These are phyloP conservation scores for Solanum stenotomum DNA, from an alignment of 257 asterid species.

Conservation along the genomic window DNA sequence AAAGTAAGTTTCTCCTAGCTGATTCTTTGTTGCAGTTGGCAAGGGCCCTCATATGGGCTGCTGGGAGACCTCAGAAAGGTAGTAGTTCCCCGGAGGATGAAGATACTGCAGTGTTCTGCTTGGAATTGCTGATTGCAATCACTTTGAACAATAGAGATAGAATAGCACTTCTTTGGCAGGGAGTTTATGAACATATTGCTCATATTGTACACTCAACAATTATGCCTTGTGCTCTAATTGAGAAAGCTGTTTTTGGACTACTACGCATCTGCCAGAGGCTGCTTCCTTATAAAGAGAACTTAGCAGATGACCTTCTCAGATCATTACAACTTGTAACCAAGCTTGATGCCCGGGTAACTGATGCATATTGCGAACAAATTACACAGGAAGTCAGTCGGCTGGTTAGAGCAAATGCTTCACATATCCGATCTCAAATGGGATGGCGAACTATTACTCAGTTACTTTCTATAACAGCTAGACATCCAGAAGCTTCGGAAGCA, in stretches of 20 bases:
- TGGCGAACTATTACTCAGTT: constrained; percentile 79
- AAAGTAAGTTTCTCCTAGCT: constrained; percentile 78
- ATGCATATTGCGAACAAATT: constrained; percentile 92
- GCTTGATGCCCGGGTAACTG: constrained; percentile 90
- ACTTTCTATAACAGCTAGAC: constrained; percentile 83
- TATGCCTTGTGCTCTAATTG: constrained; percentile 86
- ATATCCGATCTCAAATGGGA: constrained; percentile 66
- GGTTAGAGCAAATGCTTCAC: constrained; percentile 79
- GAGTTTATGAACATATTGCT: constrained; percentile 88
- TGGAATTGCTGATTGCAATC: constrained; percentile 86
- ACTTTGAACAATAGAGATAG: constrained; percentile 84
- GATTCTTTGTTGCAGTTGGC: constrained; percentile 90
- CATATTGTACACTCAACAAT: constrained; percentile 87
- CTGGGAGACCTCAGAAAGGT: constrained; percentile 89
- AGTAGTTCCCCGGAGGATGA: constrained; percentile 83
- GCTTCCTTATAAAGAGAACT: constrained; percentile 84
- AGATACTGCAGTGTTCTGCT: constrained; percentile 93
- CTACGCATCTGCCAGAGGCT: constrained; percentile 86
- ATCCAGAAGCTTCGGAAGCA: constrained; percentile 88
- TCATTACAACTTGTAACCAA: constrained; percentile 83
- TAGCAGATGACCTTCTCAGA: constrained; percentile 77
- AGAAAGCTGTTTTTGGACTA: constrained; percentile 91
- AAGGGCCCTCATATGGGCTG: constrained; percentile 91
- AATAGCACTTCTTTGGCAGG: constrained; percentile 85
- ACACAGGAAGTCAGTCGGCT: constrained; percentile 88